phyloP scores from a whole-genome alignment of 768 basidiomycete genomes.

The Lanmaoa pseudosensibilis region DNA sequence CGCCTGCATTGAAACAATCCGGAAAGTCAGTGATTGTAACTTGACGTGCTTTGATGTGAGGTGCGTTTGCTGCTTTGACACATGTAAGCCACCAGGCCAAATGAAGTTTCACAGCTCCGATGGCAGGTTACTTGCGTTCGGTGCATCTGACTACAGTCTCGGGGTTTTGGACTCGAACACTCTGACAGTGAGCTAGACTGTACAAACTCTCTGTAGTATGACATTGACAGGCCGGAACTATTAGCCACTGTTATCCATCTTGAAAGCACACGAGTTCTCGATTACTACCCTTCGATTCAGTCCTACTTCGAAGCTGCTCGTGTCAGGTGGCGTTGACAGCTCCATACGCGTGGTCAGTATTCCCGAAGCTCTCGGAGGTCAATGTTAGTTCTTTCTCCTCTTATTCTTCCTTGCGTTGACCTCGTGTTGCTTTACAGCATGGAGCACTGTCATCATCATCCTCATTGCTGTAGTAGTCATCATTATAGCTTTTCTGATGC shows the following conservation, averaged over 20 bases:
- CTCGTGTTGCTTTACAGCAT: constrained; percentile 34
- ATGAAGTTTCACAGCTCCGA: constrained; percentile 54
- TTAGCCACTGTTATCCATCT: constrained; percentile 85
- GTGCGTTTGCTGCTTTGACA: constrained; percentile 40
- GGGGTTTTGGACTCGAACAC: constrained; percentile 80
- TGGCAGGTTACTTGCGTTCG: constrained; percentile 81
- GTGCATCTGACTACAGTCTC: constrained; percentile 82
- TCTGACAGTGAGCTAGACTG: constrained; percentile 56
- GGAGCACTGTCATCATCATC: constrained; percentile 40
- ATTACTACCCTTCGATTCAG: constrained; percentile 89
- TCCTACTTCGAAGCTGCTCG: constrained; percentile 72
- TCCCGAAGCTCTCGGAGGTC: constrained; percentile 52
- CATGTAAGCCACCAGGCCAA: constrained; percentile 4
- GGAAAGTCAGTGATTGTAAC: constrained; percentile 76
- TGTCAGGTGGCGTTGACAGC: constrained; percentile 91
- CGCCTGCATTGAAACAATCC: constrained; percentile 45
- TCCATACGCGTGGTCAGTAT: constrained; percentile 78
- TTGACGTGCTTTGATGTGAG: constrained; percentile 89
- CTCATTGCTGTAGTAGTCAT: constrained; percentile 44
- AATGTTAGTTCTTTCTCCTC: constrained; percentile 46
- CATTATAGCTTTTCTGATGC: constrained; percentile 43
- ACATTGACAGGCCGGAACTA: neutral
- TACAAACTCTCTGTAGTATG: neutral
- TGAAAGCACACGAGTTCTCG: constrained; percentile 94
- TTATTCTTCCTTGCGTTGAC: constrained; percentile 28